Conservation (phyloP, 257 asterid genomes). For the Vinca minor region DNA sequence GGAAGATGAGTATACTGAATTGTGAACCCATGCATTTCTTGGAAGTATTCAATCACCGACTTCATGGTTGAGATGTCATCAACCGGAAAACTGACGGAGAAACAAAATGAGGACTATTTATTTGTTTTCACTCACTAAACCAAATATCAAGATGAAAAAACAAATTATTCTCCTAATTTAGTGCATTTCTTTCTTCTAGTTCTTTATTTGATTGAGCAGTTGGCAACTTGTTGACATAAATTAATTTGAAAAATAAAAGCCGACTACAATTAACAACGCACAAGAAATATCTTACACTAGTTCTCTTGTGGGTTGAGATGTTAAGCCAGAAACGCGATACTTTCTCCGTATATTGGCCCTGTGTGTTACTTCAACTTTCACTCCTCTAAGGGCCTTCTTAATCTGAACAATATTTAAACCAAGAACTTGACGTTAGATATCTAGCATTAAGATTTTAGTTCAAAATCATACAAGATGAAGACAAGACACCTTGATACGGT, state of each 20-base stretch:
- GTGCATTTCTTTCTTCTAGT: neutral
- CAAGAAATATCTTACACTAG: conserved; percentile 53
- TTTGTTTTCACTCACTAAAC: conserved; percentile 3
- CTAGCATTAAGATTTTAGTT: neutral
- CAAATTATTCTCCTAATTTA: neutral
- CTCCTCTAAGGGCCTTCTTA: conserved; percentile 94
- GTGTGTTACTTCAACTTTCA: conserved; percentile 98
- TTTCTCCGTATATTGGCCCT: conserved; percentile 86
- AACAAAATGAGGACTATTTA: neutral
- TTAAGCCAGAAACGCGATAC: conserved; percentile 87
- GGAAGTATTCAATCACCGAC: conserved; percentile 89
- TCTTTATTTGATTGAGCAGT: neutral
- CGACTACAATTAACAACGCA: neutral
- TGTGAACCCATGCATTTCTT: conserved; percentile 87
- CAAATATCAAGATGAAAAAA: neutral
- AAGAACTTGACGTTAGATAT: neutral
- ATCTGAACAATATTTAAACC: conserved; percentile 40
- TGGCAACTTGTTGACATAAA: neutral
- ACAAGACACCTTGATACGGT: conserved; percentile 64
- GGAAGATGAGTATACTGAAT: conserved; percentile 93
- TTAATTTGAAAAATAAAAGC: too few species aligned
- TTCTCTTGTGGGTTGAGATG: conserved; percentile 91
- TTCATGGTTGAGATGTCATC: conserved; percentile 85
- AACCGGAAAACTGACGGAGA: conserved; percentile 87
- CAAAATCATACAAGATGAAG: neutral